Evolutionary conservation across 179 eudicot genomes (phyloP).

Genomic region (Actinidia arguta): DNA sequence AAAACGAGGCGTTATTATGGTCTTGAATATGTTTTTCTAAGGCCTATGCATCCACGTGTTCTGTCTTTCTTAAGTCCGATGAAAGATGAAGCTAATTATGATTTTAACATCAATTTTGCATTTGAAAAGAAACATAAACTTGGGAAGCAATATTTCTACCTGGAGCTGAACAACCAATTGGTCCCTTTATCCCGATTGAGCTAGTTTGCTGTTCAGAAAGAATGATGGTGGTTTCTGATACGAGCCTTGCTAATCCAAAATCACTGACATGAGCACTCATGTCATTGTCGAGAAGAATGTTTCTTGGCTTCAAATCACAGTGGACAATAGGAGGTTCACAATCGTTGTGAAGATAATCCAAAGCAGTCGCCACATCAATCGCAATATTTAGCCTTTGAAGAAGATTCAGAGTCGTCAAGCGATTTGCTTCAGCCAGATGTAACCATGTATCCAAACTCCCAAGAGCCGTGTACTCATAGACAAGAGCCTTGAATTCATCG

Average conservation of each 20-base stretch:
- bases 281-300: slow-evolving; percentile 17
- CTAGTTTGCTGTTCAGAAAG: neutral
- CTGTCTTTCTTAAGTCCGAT: no score
- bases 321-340: neutral
- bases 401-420: neutral
- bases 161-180: neutral
- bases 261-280: slow-evolving; percentile 19
- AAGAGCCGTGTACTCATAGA: neutral
- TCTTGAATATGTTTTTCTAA: no score
- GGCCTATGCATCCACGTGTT: no score
- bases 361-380: neutral
- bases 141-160: slow-evolving; percentile 3
- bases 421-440: neutral
- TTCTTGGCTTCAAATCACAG: neutral
- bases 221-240: neutral
- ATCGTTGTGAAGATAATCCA: neutral
- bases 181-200: neutral
- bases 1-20: no score
- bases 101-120: no score
- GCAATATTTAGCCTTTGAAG: neutral
- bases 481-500: neutral
- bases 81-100: neutral
- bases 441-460: neutral
- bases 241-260: slow-evolving; percentile 2
- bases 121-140: neutral